Percentiles rank a stretch among this genome's conserved stretches.
phyloP scores from a whole-genome alignment of 1,139 yeast species.

The Pichia sp. region DNA sequence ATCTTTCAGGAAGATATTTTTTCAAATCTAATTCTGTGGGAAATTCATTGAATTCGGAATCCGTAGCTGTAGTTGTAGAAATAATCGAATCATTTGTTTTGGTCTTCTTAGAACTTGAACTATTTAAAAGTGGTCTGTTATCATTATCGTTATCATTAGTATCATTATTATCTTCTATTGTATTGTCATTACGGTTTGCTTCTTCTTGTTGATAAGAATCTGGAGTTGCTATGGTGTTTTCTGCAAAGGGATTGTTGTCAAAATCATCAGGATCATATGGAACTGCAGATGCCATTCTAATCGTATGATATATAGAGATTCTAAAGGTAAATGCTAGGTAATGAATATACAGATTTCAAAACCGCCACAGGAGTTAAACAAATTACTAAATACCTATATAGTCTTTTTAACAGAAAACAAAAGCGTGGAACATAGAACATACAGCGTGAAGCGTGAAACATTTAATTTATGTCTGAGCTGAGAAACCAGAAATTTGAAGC shows the following conservation, averaged over 20 bases:
- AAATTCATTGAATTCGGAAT: constrained; percentile 21
- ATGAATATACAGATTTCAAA: no score
- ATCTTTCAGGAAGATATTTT: constrained; percentile 47
- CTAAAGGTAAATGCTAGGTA: no score
- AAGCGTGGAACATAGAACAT: no score
- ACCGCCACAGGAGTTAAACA: no score
- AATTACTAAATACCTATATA: no score
- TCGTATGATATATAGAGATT: no score
- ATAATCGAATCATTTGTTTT: background rate
- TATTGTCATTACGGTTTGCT: no score
- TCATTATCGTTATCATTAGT: background rate
- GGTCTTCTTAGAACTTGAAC: background rate
- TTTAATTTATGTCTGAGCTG: no score
- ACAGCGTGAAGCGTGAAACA: no score
- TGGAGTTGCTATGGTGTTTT: constrained; percentile 23
- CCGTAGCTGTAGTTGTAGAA: constrained; percentile 10
- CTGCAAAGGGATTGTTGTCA: constrained; percentile 59
- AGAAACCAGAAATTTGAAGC: no score
- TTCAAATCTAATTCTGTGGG: constrained; percentile 38
- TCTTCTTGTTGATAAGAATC: constrained; percentile 7
- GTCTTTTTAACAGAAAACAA: no score
- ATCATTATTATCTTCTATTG: background rate
- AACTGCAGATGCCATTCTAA: constrained; percentile 54
- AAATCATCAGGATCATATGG: constrained; percentile 64
- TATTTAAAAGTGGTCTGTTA: background rate